Conservation (phyloP, 2,329 filamentous ascomycete species). For the Aspergillus transmontanensis region DNA sequence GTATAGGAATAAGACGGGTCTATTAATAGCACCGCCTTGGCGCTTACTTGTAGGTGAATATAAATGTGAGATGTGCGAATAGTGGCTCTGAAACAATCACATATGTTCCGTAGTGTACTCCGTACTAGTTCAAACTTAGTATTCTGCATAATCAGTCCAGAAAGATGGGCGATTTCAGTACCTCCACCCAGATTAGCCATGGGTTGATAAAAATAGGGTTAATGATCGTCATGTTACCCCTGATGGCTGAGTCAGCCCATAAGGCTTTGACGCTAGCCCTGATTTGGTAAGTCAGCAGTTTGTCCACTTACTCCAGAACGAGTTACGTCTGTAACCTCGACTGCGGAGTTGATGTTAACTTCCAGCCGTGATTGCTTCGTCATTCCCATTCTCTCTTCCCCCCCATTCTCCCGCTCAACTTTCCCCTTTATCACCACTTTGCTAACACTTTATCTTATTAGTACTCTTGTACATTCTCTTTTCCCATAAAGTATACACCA, state of each 20-base stretch:
- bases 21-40: neutral
- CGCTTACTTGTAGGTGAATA: neutral
- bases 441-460: neutral
- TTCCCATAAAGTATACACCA: neutral
- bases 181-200: neutral
- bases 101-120: neutral
- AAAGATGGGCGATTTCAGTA: neutral
- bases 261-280: neutral
- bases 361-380: neutral
- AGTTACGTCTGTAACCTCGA: neutral
- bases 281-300: neutral
- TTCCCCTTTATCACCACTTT: neutral
- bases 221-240: constrained; percentile 4
- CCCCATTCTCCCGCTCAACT: no score
- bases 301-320: neutral
- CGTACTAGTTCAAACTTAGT: neutral
- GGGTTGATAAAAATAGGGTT: constrained; percentile 1
- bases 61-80: neutral
- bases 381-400: neutral
- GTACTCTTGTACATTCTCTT: neutral
- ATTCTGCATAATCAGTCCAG: neutral
- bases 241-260: constrained; percentile 2
- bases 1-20: neutral
- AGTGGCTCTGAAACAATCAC: neutral
- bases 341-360: neutral